Conservation (phyloP, 352 stramenopile genomes). For the Paralagenidium karlingii region DNA sequence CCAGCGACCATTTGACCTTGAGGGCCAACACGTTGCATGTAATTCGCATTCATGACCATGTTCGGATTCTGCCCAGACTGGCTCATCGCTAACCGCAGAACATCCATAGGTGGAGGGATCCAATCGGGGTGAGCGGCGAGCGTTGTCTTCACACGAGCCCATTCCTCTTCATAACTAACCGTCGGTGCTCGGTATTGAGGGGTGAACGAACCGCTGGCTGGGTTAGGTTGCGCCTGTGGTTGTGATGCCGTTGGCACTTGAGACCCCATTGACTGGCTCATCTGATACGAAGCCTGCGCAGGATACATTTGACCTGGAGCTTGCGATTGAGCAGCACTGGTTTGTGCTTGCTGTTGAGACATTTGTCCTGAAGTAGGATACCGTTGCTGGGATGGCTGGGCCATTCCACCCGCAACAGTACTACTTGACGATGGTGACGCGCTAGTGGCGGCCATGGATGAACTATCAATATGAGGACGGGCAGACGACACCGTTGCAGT, state of each 20-base stretch:
- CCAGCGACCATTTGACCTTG: no score
- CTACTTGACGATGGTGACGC: constrained; percentile 4
- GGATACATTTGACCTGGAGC: constrained; percentile 18
- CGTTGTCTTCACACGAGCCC: constrained; percentile 80
- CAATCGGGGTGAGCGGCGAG: constrained; percentile 81
- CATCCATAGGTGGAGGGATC: constrained; percentile 78
- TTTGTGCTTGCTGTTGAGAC: constrained; percentile 14
- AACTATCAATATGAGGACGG: constrained; percentile 47
- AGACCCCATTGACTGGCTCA: no score
- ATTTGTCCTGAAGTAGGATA: no score
- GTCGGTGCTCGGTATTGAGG: constrained; percentile 36
- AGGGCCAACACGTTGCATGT: constrained; percentile 26
- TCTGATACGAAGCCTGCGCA: constrained; percentile 29
- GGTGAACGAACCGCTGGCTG: constrained; percentile 51
- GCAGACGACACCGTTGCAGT: constrained; percentile 26
- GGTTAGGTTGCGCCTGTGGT: no score
- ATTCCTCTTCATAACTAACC: constrained; percentile 77
- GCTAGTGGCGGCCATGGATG: constrained; percentile 6
- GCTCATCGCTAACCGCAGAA: constrained; percentile 76
- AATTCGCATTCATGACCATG: constrained; percentile 37
- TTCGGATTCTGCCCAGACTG: constrained; percentile 41
- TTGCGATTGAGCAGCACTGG: no score
- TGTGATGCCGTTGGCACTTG: no score
- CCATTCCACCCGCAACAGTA: constrained; percentile 8
- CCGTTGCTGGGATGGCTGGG: constrained; percentile 23